Evolutionary conservation across 2,329 filamentous ascomycete genomes (phyloP).

Genomic region (Graphilbum ipis-grandicollis): DNA sequence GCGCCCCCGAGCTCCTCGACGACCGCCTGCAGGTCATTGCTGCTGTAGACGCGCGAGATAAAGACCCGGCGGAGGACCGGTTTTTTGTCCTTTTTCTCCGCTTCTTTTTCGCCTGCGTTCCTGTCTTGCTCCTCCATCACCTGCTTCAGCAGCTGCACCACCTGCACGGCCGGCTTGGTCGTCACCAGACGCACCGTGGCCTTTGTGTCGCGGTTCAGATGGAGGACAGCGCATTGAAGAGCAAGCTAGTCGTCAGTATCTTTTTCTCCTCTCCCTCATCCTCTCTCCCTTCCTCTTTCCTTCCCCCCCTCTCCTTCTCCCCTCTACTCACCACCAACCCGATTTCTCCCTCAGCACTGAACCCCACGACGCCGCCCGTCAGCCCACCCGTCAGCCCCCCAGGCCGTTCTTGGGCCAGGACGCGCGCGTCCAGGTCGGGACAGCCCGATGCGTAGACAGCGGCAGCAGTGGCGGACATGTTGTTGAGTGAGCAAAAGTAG

Average conservation of each 20-base stretch:
- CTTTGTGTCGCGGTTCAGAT: slow-evolving; percentile 15
- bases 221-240: slow-evolving; percentile 26
- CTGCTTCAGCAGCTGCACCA: slow-evolving; percentile 22
- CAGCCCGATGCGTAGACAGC: slow-evolving; percentile 21
- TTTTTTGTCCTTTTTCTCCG: neutral
- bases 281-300: neutral
- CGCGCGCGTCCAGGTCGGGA: slow-evolving; percentile 27
- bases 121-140: neutral
- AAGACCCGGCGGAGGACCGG: slow-evolving; percentile 28
- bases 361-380: slow-evolving; percentile 32
- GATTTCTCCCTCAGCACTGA: slow-evolving; percentile 34
- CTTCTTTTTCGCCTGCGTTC: slow-evolving; percentile 3
- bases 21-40: slow-evolving; percentile 40
- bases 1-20: slow-evolving; percentile 22
- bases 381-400: slow-evolving; percentile 22
- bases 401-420: slow-evolving; percentile 14
- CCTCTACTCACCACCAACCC: slow-evolving; percentile 16
- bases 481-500: neutral
- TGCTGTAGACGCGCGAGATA: slow-evolving; percentile 39
- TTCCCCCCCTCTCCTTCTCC: neutral
- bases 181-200: slow-evolving; percentile 27
- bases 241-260: slow-evolving; percentile 19
- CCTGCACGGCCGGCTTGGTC: slow-evolving; percentile 21
- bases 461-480: too few relatives aligned
- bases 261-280: too few relatives aligned